phyloP scores from a whole-genome alignment of 2,329 filamentous ascomycete genomes.

The Neonectria neomacrospora region DNA sequence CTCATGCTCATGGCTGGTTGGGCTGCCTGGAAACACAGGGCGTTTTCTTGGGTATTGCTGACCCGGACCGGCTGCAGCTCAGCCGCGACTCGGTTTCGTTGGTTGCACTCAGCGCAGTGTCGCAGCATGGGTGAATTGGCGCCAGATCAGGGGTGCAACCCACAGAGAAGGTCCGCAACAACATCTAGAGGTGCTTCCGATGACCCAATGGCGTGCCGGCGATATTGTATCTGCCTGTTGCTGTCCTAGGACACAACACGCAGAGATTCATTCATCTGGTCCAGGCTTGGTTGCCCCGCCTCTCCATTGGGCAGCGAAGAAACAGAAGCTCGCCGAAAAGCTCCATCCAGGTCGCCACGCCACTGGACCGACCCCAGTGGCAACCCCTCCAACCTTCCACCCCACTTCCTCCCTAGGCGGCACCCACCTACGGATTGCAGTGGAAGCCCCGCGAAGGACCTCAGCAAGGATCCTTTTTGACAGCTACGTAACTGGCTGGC shows the following conservation, averaged over 20 bases:
- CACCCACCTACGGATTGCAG: conserved; percentile 34
- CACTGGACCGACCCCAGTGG: conserved; percentile 24
- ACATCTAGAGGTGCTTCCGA: not conserved
- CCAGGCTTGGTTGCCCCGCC: conserved; percentile 24
- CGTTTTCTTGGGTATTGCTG: conserved; percentile 5
- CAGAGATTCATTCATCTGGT: not conserved
- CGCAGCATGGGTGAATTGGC: conserved; percentile 6
- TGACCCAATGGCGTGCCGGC: not conserved
- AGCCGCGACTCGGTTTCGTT: not conserved
- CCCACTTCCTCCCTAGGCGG: conserved; percentile 31
- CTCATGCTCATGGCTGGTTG: not conserved
- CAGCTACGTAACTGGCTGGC: conserved; percentile 12
- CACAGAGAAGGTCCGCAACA: not conserved
- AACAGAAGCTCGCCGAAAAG: conserved; percentile 12
- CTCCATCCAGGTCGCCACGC: conserved; percentile 26
- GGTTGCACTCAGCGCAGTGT: not conserved
- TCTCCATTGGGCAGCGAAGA: conserved; percentile 28
- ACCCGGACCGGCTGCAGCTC: not conserved
- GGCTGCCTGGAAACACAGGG: not conserved
- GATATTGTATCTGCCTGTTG: not conserved
- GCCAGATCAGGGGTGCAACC: not conserved
- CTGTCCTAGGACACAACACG: too few relatives aligned
- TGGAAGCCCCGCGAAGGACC: conserved; percentile 42
- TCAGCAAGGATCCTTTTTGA: conserved; percentile 30
- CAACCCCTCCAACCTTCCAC: conserved; percentile 7